Conservation (phyloP, 805 yeast genomes). For the Saccharomycopsis lassenensis region DNA sequence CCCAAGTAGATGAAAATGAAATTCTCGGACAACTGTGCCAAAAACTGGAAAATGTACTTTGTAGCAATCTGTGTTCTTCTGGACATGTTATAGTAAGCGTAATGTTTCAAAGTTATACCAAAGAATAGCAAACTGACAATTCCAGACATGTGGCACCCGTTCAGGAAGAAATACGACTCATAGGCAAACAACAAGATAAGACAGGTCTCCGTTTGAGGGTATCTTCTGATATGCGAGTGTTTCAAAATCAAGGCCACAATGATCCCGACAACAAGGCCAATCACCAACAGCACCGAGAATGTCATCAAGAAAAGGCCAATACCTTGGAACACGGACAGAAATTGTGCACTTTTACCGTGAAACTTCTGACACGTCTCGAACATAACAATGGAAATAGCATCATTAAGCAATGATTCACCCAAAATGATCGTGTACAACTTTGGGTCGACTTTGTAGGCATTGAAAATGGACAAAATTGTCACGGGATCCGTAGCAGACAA, state of each 20-base stretch:
- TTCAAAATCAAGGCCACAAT: slow-evolving; percentile 82
- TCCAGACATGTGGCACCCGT: slow-evolving; percentile 99
- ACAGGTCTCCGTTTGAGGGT: slow-evolving; percentile 96
- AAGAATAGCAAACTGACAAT: slow-evolving; percentile 90
- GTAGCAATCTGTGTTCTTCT: slow-evolving; percentile 94
- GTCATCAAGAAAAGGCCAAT: slow-evolving; percentile 87
- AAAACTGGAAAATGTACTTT: slow-evolving; percentile 83
- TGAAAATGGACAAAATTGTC: slow-evolving; percentile 89
- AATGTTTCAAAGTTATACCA: slow-evolving; percentile 93
- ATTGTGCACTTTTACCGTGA: slow-evolving; percentile 71
- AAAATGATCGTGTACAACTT: slow-evolving; percentile 93
- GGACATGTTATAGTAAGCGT: slow-evolving; percentile 96
- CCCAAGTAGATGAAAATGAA: slow-evolving; percentile 95
- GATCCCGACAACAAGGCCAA: slow-evolving; percentile 82
- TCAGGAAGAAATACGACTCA: slow-evolving; percentile 93
- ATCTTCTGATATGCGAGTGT: slow-evolving; percentile 85
- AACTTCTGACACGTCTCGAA: slow-evolving; percentile 97
- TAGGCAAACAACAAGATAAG: slow-evolving; percentile 83
- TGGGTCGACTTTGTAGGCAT: slow-evolving; percentile 96
- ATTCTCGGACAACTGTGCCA: slow-evolving; percentile 93
- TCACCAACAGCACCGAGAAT: slow-evolving; percentile 79
- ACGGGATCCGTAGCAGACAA: slow-evolving; percentile 98
- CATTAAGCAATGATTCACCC: slow-evolving; percentile 91
- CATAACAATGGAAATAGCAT: slow-evolving; percentile 98
- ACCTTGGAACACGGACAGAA: slow-evolving; percentile 84